Base-by-base conservation (phyloP, 352 stramenopile species). In the Phytophthora melonis region DNA sequence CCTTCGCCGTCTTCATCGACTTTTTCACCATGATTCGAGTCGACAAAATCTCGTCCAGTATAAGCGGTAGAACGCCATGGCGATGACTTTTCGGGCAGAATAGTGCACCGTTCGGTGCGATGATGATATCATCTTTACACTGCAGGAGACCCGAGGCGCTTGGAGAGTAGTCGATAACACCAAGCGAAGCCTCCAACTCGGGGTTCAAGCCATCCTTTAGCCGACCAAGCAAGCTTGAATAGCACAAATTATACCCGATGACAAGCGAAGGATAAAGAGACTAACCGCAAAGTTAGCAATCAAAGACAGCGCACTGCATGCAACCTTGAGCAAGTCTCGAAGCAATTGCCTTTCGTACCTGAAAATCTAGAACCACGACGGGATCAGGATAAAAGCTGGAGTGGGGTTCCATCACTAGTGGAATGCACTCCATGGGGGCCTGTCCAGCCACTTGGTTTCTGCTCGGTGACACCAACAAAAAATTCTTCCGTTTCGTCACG, bases 191-290 rank as follows among this genome's bases (percentile, higher is more conserved):
- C 59, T 97, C 89, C 7, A 97, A 54, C 23, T 93, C 84, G 11
- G 84, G 70, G 25, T 94, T 81, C 13, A 93, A 60, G 4, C 90
- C 89, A 70, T 95, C 86, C 9, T 90, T 83, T 13, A 99, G 75
- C 52, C 97, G 97, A 10, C 98, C 97, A 36, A 99, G 80, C 52
- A 97, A 90, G 18, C 94, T 99, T 34, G 96, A 98, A 79, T 99
- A 99, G 80, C 98, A 99, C 5, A 99, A 77, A 81, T 99, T 99
- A 79, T 99, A 99, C 21, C 93, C 98, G 73, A 99, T 99, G 8
- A 99, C 93, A 43, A 99, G 95, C 2, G 97, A 99, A 14, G 98
- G 98, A 82, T 99, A 99, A 21, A 99, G 86, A n/a, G 97, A 99
- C 88, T 98, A 30, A 18, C 27, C 18, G 50, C 30, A 58, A 45